These are phyloP conservation scores for Rhodosporidiobolus odoratus DNA, from an alignment of 768 basidiomycete genomes.

Conservation along the genomic window DNA sequence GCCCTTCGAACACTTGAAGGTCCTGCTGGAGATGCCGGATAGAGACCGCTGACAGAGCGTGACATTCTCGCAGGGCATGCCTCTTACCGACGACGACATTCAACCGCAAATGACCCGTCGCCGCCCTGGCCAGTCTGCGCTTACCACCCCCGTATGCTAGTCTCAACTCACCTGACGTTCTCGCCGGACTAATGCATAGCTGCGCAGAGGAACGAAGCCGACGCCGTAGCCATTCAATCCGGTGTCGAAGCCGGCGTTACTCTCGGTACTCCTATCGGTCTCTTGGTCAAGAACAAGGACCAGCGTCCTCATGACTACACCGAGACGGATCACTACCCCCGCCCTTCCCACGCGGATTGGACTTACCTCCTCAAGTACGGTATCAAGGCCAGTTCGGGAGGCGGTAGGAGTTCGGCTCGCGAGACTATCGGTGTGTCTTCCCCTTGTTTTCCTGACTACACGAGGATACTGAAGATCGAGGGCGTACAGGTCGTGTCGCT, in stretches of 20 bases:
- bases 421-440: slow-evolving; percentile 77
- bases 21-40: not conserved
- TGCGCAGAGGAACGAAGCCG: slow-evolving; percentile 83
- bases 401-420: slow-evolving; percentile 87
- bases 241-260: slow-evolving; percentile 90
- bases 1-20: not conserved
- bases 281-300: slow-evolving; percentile 96
- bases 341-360: slow-evolving; percentile 95
- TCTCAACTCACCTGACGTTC: not conserved
- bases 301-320: slow-evolving; percentile 97
- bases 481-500: slow-evolving; percentile 72
- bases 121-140: slow-evolving; percentile 89
- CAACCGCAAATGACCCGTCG: slow-evolving; percentile 85
- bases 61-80: slow-evolving; percentile 61
- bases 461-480: no score
- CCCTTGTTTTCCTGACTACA: not conserved
- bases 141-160: slow-evolving; percentile 81
- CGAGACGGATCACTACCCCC: slow-evolving; percentile 94
- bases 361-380: slow-evolving; percentile 98
- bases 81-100: slow-evolving; percentile 72
- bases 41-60: not conserved
- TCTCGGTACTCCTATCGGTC: slow-evolving; percentile 91
- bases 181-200: not conserved
- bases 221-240: slow-evolving; percentile 85
- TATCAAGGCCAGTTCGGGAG: slow-evolving; percentile 92